Base-by-base conservation (phyloP, 2,329 filamentous ascomycete genomes). In the Intubia oerlemansii region DNA sequence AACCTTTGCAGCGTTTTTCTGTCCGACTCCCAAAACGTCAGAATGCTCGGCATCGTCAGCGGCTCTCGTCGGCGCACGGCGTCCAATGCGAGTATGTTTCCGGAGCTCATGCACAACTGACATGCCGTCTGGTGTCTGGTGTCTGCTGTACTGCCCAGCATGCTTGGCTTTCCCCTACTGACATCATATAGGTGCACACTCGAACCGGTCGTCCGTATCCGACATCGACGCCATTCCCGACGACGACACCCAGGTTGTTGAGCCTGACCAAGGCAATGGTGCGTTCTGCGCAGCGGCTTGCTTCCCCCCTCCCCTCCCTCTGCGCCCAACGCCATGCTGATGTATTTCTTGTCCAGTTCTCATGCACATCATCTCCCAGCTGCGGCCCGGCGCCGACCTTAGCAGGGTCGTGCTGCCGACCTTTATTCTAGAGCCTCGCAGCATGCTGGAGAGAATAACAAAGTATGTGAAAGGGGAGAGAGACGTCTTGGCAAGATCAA, bases 381-480 rank as follows among this genome's bases (percentile, higher is more conserved):
- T 98, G 37, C 77, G 88, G 37, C 88, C 88, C 10, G 88, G 88
- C 39, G 88, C 88, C 43, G 88, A 98, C 50, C 60, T 98, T 41
- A 92, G 82, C 52, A 70, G 85, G 42, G 84, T 98, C 36, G 85
- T 88, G 20, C 61, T 98, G 32, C 88, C 88, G 23, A 98, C 88
- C 27, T 98, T 98, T 50, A 98, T 98, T 44, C 69, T 98, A 41
- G 88, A 98, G 52, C 88, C 88, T 15, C 73, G 84, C 45, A 93
- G 84, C 42, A 98, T 98, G 88, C 59, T 98, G 42, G 88, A 98
- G 55, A 71, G 88, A 42, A 98, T 98, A 49, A 98, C 88, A 44
- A 98, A 98, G 84, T 92, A 57, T 40, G 70, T 56, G n/a, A n/a
- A n/a, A n/a, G n/a, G n/a, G n/a, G n/a, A n/a, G n/a, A n/a, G n/a